Evolutionary conservation across 768 basidiomycete species (phyloP).

Genomic region (Rhizopogon sp.): DNA sequence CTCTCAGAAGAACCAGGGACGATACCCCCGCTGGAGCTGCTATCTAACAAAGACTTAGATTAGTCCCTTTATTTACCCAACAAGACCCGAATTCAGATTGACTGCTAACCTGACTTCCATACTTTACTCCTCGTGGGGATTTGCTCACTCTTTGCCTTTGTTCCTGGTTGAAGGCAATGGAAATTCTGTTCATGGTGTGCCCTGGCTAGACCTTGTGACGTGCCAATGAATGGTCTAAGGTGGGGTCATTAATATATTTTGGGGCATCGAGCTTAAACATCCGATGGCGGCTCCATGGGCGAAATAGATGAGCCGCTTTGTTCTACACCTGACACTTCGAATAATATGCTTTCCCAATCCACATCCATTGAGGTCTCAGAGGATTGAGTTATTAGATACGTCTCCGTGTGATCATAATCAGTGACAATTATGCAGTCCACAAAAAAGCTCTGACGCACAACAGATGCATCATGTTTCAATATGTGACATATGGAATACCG

Average conservation of each 20-base stretch:
- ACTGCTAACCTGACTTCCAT: conserved; percentile 7
- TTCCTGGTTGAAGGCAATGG: conserved; percentile 16
- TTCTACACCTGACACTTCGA: background rate
- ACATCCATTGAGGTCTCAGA: conserved; percentile 21
- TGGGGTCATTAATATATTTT: conserved; percentile 14
- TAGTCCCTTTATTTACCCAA: background rate
- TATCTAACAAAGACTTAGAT: conserved; percentile 2
- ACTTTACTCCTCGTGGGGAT: background rate
- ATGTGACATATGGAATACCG: conserved; percentile 90
- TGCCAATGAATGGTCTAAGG: conserved; percentile 12
- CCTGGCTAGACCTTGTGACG: background rate
- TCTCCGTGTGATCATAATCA: no score
- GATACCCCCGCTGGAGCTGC: background rate
- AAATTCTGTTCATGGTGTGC: background rate
- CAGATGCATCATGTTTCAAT: conserved; percentile 89
- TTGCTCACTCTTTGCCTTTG: conserved; percentile 22
- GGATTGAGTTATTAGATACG: background rate
- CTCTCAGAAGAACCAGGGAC: background rate
- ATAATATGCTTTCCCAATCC: conserved; percentile 14
- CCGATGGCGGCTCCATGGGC: background rate
- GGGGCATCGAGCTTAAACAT: background rate
- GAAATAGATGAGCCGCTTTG: conserved; percentile 6
- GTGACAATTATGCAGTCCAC: no score
- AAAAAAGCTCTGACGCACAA: conserved; percentile 36
- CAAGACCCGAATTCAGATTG: conserved; percentile 1